Conservation (phyloP, 2,329 filamentous ascomycete species). For the Alternaria alternata region DNA sequence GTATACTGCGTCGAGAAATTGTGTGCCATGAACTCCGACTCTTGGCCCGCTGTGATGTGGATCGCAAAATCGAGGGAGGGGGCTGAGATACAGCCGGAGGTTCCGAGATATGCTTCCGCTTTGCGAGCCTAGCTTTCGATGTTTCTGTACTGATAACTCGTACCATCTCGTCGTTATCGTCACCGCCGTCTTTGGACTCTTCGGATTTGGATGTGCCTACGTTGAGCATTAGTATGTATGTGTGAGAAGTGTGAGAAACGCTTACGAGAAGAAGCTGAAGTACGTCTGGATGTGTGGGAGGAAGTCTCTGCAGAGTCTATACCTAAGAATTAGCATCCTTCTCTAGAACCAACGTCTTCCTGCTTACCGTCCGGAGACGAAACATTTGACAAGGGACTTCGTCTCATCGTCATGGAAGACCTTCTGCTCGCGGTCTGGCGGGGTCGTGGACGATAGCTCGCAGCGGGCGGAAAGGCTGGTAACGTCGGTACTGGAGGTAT, state of each 20-base stretch:
- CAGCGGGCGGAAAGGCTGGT: conserved; percentile 6
- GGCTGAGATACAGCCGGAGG: not conserved
- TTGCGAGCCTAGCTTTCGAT: not conserved
- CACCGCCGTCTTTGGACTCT: conserved; percentile 4
- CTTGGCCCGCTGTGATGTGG: conserved; percentile 9
- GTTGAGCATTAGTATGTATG: not conserved
- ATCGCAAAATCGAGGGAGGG: not conserved
- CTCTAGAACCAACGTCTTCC: not conserved
- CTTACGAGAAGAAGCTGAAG: conserved; percentile 19
- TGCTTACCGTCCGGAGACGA: conserved; percentile 18
- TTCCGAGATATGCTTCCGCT: conserved; percentile 5
- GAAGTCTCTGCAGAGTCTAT: conserved; percentile 14
- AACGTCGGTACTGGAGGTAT: conserved; percentile 10
- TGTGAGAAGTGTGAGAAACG: no score
- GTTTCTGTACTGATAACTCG: conserved; percentile 3
- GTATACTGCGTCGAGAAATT: conserved; percentile 14
- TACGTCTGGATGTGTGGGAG: conserved; percentile 14
- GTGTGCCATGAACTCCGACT: conserved; percentile 12
- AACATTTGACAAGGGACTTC: conserved; percentile 28
- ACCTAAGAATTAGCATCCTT: not conserved
- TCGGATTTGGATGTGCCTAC: conserved; percentile 13
- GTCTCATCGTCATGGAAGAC: conserved; percentile 21
- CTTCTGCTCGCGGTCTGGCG: conserved; percentile 16
- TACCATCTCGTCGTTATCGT: conserved; percentile 8
- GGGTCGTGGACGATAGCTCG: conserved; percentile 11